Evolutionary conservation across 2,329 filamentous ascomycete species (phyloP).

Genomic region (Xylariales sp.): DNA sequence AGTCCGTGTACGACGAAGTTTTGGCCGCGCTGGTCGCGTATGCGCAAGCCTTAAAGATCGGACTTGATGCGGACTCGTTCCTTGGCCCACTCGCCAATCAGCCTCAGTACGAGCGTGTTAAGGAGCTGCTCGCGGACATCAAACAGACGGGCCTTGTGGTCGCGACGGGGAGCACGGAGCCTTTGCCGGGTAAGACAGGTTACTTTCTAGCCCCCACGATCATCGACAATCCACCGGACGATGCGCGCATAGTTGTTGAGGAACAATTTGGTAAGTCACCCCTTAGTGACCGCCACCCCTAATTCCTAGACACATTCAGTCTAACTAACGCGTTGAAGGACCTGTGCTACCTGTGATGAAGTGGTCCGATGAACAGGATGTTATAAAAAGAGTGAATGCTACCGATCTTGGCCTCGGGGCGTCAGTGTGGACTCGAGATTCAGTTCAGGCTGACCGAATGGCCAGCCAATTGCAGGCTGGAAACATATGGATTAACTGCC

Average conservation of each 20-base stretch:
- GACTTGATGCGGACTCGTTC: neutral
- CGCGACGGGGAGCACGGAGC: constrained; percentile 33
- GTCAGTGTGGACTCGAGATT: constrained; percentile 62
- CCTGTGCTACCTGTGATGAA: constrained; percentile 51
- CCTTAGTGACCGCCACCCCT: no score
- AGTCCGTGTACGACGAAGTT: neutral
- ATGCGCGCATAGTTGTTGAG: constrained; percentile 40
- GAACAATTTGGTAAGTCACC: constrained; percentile 42
- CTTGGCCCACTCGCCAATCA: constrained; percentile 40
- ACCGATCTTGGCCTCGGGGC: constrained; percentile 63
- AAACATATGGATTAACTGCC: constrained; percentile 64
- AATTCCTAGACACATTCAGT: neutral
- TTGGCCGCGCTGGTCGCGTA: neutral
- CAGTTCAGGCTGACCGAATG: constrained; percentile 58
- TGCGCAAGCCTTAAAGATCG: constrained; percentile 28
- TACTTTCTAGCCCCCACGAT: constrained; percentile 41
- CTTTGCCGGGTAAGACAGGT: constrained; percentile 11
- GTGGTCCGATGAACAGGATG: constrained; percentile 57
- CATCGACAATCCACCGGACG: constrained; percentile 43
- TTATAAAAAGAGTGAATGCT: constrained; percentile 59
- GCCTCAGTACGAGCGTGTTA: constrained; percentile 42
- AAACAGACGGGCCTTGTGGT: constrained; percentile 45
- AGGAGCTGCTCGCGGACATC: constrained; percentile 42
- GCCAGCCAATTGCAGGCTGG: constrained; percentile 61
- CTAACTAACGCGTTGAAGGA: neutral